Conservation (phyloP, 2,329 filamentous ascomycete genomes). For the Cladorrhinum sp. region DNA sequence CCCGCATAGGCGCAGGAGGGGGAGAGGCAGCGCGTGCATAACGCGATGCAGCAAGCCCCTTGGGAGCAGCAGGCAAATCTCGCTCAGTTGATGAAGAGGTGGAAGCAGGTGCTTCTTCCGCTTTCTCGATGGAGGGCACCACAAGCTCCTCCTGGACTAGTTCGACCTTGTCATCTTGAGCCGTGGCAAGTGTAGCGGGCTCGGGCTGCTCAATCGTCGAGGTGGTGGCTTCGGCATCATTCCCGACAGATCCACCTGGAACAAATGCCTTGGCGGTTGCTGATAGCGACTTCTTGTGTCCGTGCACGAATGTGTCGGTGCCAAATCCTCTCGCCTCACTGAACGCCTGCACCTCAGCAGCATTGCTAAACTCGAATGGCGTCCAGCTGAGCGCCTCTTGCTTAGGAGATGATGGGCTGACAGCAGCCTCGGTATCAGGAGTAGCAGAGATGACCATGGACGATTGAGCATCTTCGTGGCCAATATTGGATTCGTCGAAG, state of each 20-base stretch:
- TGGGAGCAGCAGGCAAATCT: slow-evolving; percentile 30
- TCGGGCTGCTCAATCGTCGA: background rate
- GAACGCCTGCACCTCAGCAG: slow-evolving; percentile 48
- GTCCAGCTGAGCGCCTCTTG: slow-evolving; percentile 52
- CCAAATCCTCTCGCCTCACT: slow-evolving; percentile 50
- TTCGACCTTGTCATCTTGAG: background rate
- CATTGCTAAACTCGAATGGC: slow-evolving; percentile 59
- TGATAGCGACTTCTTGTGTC: slow-evolving; percentile 60
- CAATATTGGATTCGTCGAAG: slow-evolving; percentile 42
- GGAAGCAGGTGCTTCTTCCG: slow-evolving; percentile 20
- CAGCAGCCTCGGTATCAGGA: slow-evolving; percentile 52
- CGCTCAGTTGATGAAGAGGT: slow-evolving; percentile 5
- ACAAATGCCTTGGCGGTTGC: slow-evolving; percentile 69
- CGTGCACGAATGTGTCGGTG: slow-evolving; percentile 42
- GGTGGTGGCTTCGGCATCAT: slow-evolving; percentile 24
- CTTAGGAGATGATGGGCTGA: slow-evolving; percentile 50
- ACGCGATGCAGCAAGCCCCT: slow-evolving; percentile 46
- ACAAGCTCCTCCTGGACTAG: slow-evolving; percentile 14
- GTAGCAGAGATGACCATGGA: slow-evolving; percentile 49
- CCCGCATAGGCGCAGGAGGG: slow-evolving; percentile 41
- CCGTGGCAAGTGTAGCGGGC: slow-evolving; percentile 14
- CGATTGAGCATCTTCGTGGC: slow-evolving; percentile 50
- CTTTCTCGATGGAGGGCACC: slow-evolving; percentile 14
- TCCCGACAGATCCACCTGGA: slow-evolving; percentile 38
- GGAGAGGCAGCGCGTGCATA: slow-evolving; percentile 35